Evolutionary conservation across 2,329 filamentous ascomycete genomes (phyloP).

Genomic region (Colletotrichum destructivum): DNA sequence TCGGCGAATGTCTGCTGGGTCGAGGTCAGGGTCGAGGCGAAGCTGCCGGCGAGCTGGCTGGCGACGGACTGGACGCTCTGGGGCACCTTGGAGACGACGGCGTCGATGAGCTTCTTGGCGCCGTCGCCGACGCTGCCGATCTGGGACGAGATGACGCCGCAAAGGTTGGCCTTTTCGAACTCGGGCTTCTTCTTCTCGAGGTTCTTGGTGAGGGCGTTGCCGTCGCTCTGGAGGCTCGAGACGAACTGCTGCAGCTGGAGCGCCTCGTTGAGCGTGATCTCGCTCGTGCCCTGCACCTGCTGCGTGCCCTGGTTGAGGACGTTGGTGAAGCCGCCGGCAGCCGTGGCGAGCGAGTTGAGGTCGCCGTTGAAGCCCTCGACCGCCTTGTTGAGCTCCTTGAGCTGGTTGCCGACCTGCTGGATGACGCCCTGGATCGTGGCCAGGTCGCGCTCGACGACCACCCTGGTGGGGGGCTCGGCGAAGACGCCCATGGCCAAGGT

Average conservation of each 20-base stretch:
- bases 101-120: conserved; percentile 49
- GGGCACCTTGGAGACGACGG: conserved; percentile 51
- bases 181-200: conserved; percentile 48
- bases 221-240: conserved; percentile 47
- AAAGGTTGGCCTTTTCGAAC: conserved; percentile 49
- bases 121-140: conserved; percentile 46
- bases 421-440: conserved; percentile 42
- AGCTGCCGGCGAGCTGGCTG: conserved; percentile 45
- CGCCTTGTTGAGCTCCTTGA: conserved; percentile 46
- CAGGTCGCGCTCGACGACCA: conserved; percentile 41
- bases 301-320: conserved; percentile 42
- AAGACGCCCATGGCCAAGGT: conserved; percentile 41
- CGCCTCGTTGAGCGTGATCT: conserved; percentile 44
- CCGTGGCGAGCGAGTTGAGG: conserved; percentile 40
- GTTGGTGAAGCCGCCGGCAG: conserved; percentile 44
- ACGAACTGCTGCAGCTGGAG: conserved; percentile 42
- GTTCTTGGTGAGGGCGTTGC: conserved; percentile 45
- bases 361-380: conserved; percentile 47
- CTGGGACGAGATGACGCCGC: conserved; percentile 46
- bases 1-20: conserved; percentile 47
- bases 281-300: conserved; percentile 33
- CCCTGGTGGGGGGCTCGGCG: conserved; percentile 39
- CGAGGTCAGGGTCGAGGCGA: conserved; percentile 46
- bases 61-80: conserved; percentile 49
- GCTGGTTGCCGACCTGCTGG: conserved; percentile 38